phyloP scores from a whole-genome alignment of 148 eudicot species.

The Limonium bicolor region DNA sequence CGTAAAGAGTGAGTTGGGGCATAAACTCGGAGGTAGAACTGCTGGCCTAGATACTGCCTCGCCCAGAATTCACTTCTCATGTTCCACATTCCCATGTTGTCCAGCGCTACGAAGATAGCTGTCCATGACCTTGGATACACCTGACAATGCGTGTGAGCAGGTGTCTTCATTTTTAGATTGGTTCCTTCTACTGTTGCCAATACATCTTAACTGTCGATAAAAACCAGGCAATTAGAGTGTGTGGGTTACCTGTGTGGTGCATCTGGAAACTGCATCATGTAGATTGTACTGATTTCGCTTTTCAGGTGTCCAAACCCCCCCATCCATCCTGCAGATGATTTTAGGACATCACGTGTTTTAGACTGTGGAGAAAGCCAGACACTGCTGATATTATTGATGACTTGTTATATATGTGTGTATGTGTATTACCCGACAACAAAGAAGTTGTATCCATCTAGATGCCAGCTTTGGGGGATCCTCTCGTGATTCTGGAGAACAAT shows the following conservation, averaged over 20 bases:
- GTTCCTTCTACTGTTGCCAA: neutral
- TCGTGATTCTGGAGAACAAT: constrained; percentile 6
- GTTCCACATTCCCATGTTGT: constrained; percentile 1
- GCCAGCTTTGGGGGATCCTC: constrained; percentile 4
- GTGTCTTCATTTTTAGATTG: neutral
- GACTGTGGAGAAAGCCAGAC: neutral
- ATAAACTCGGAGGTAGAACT: neutral
- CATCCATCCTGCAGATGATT: neutral
- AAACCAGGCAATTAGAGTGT: too few species aligned
- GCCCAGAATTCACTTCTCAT: neutral
- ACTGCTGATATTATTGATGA: neutral
- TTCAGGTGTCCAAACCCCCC: constrained; percentile 2
- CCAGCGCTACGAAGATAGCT: neutral
- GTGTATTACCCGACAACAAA: constrained; percentile 7
- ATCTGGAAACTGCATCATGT: neutral
- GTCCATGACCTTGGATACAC: neutral
- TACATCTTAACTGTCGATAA: too few species aligned
- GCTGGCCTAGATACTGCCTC: neutral
- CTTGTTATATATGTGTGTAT: neutral
- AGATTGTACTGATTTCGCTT: constrained; percentile 5
- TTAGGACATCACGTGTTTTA: neutral
- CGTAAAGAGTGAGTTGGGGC: neutral
- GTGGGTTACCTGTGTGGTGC: constrained; percentile 5
- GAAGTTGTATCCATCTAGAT: constrained; percentile 10
- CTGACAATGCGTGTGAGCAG: neutral